These are phyloP conservation scores for Fusarium torulosum DNA, from an alignment of 2,329 filamentous ascomycete species.

Conservation along the genomic window DNA sequence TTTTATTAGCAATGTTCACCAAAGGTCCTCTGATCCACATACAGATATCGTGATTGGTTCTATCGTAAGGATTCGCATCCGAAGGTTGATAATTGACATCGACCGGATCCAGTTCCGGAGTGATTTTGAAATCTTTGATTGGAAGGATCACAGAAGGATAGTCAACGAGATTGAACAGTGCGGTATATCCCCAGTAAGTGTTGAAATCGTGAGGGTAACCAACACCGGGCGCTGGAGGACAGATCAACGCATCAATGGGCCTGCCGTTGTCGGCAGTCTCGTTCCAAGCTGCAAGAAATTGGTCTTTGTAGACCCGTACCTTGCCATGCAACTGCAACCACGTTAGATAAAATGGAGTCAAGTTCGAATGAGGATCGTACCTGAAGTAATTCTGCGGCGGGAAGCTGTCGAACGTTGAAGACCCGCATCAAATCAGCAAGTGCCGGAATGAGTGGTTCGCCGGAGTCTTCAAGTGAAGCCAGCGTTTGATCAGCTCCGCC, in stretches of 20 bases:
- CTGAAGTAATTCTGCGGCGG: slow-evolving; percentile 4
- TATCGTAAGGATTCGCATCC: slow-evolving; percentile 15
- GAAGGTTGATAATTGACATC: not conserved
- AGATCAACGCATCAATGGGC: slow-evolving; percentile 17
- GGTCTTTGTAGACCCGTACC: not conserved
- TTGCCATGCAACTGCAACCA: not conserved
- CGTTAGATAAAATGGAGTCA: not conserved
- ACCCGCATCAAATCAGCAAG: slow-evolving; percentile 13
- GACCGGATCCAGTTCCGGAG: not conserved
- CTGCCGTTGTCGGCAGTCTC: not conserved
- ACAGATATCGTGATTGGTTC: slow-evolving; percentile 21
- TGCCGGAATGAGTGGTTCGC: slow-evolving; percentile 18
- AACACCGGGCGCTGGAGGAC: slow-evolving; percentile 4
- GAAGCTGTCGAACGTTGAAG: not conserved
- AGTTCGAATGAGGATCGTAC: not conserved
- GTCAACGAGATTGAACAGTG: slow-evolving; percentile 22
- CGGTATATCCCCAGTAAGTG: slow-evolving; percentile 28
- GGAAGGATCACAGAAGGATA: slow-evolving; percentile 22
- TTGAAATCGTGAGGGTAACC: slow-evolving; percentile 26
- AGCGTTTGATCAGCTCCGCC: not conserved
- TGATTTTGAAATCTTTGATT: not conserved
- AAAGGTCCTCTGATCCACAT: not conserved
- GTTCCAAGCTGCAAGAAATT: slow-evolving; percentile 4
- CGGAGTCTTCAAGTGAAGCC: not conserved
- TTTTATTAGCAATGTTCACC: not conserved